phyloP scores from a whole-genome alignment of 768 basidiomycete genomes.

The Lactarius quietus region DNA sequence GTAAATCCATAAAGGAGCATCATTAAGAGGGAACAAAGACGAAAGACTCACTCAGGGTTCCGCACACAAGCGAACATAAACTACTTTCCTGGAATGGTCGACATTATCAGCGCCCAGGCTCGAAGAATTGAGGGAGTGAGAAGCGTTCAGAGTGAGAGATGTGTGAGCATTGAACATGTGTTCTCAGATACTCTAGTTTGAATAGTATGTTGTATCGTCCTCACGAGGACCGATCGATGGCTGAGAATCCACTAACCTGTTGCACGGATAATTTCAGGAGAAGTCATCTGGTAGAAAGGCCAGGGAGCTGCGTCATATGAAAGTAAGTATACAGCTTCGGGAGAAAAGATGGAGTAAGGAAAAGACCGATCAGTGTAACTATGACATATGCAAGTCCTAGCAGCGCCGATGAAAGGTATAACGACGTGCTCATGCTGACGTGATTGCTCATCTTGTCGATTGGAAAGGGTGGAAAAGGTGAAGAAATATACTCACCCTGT shows the following conservation, averaged over 20 bases:
- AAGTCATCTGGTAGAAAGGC: conserved; percentile 23
- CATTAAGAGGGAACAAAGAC: conserved; percentile 34
- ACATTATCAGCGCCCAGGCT: conserved; percentile 2
- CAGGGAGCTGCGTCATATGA: neutral
- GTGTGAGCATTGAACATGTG: conserved; percentile 64
- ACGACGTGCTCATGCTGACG: conserved; percentile 46
- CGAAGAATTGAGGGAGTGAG: neutral
- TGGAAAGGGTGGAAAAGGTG: conserved; percentile 29
- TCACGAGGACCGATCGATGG: conserved; percentile 23
- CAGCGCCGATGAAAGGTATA: conserved; percentile 48
- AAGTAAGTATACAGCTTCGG: conserved; percentile 11
- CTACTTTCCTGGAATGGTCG: neutral
- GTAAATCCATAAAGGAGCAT: conserved; percentile 79
- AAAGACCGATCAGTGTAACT: conserved; percentile 82
- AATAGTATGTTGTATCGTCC: conserved; percentile 60
- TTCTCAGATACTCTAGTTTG: conserved; percentile 96
- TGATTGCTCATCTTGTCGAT: conserved; percentile 56
- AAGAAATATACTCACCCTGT: conserved; percentile 21
- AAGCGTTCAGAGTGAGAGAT: conserved; percentile 28
- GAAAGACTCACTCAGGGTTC: conserved; percentile 35
- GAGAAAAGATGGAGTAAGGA: conserved; percentile 20
- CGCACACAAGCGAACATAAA: neutral
- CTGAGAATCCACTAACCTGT: conserved; percentile 4
- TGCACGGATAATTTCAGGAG: neutral
- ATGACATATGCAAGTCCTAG: conserved; percentile 72